Conservation (phyloP, 257 asterid genomes). For the Gentiana straminea region DNA sequence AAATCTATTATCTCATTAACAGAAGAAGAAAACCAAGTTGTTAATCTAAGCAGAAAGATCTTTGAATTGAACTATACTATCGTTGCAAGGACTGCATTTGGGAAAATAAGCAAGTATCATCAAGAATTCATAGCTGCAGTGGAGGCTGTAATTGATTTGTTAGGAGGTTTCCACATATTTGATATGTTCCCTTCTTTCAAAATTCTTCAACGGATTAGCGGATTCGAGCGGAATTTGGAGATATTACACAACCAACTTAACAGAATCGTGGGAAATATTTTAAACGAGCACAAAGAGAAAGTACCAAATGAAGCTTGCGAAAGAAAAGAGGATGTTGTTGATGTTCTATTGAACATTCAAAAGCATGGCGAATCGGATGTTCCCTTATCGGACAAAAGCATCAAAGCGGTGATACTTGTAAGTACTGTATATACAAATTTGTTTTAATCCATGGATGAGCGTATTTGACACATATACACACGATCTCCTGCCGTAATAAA, state of each 20-base stretch:
- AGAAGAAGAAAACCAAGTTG: not conserved
- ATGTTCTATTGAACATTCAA: slow-evolving; percentile 8
- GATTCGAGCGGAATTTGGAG: slow-evolving; percentile 1
- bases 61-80: not conserved
- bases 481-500: too few species aligned
- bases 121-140: slow-evolving; percentile 1
- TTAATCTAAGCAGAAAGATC: slow-evolving; percentile 9
- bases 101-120: slow-evolving; percentile 7
- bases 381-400: slow-evolving; percentile 1
- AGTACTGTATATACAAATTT: not conserved
- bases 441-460: too few species aligned
- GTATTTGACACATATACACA: too few species aligned
- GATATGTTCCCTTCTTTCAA: slow-evolving; percentile 10
- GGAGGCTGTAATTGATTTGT: not conserved
- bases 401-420: slow-evolving; percentile 10
- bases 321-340: slow-evolving; percentile 10
- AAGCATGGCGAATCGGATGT: slow-evolving; percentile 2
- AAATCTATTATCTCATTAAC: not conserved
- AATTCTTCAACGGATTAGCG: slow-evolving; percentile 2
- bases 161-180: slow-evolving; percentile 2
- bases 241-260: not conserved
- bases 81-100: slow-evolving; percentile 6
- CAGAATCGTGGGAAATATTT: not conserved
- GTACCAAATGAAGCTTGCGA: not conserved
- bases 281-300: slow-evolving; percentile 5